These are phyloP conservation scores for Oryza coarctata DNA, from an alignment of 176 grass and related monocot genomes.

Conservation along the genomic window DNA sequence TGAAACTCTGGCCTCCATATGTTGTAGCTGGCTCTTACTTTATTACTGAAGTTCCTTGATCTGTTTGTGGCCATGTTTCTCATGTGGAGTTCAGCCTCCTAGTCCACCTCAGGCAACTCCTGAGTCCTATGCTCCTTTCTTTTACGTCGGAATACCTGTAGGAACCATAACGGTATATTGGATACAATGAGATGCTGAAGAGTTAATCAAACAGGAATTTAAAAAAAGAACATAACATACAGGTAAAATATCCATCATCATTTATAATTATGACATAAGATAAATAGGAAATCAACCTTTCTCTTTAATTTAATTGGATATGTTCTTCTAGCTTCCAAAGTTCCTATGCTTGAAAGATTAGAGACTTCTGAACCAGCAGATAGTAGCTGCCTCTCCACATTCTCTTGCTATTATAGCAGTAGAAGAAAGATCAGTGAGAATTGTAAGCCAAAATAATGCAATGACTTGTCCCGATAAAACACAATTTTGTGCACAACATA, in stretches of 20 bases:
- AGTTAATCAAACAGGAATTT: not conserved
- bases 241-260: not conserved
- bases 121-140: slow-evolving; percentile 56
- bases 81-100: slow-evolving; percentile 55
- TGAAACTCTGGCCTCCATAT: slow-evolving; percentile 69
- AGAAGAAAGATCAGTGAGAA: slow-evolving; percentile 13
- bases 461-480: not conserved
- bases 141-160: slow-evolving; percentile 58
- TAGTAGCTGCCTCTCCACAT: slow-evolving; percentile 12
- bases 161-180: not conserved
- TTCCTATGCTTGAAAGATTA: slow-evolving; percentile 33
- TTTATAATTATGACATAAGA: not conserved
- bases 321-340: not conserved
- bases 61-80: slow-evolving; percentile 46
- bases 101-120: slow-evolving; percentile 64
- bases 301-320: slow-evolving; percentile 66
- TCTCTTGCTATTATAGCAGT: slow-evolving; percentile 18
- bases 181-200: not conserved
- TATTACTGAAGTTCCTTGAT: slow-evolving; percentile 57
- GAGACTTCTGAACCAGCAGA: slow-evolving; percentile 14
- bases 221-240: not conserved
- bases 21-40: slow-evolving; percentile 61
- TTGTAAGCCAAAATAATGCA: not conserved
- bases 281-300: slow-evolving; percentile 38
- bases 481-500: not conserved